A percentile compares a stretch with the other conserved stretches of the same genome.
These are phyloP conservation scores for Agarophyton chilense DNA, from an alignment of 23 red algal species.

Conservation along the genomic window DNA sequence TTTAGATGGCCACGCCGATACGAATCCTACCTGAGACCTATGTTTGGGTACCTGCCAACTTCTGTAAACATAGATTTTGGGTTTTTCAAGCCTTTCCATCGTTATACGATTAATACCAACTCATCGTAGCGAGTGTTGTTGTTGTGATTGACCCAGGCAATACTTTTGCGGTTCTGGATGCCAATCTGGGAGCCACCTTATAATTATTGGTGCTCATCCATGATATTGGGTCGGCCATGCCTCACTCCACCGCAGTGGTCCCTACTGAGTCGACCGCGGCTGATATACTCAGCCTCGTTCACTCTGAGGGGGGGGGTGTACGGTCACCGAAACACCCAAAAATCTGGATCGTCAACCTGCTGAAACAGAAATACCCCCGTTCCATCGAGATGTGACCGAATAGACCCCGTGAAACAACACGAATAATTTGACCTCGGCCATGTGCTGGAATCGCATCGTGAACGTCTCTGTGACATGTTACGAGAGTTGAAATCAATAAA, in stretches of 20 bases:
- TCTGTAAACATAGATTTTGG: not conserved
- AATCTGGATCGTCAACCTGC: not conserved
- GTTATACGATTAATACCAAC: not conserved
- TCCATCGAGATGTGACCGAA: not conserved
- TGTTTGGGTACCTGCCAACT: not conserved
- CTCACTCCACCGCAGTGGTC: conserved; percentile 14
- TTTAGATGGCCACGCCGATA: not conserved
- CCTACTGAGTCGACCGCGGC: not conserved
- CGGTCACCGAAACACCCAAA: not conserved
- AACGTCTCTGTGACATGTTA: not conserved
- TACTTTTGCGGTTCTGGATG: not conserved
- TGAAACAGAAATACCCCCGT: not conserved
- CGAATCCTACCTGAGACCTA: not conserved
- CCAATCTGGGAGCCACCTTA: too few species aligned
- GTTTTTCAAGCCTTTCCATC: not conserved
- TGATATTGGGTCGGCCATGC: not conserved
- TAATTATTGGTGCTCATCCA: conserved; percentile 20
- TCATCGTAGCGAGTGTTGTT: not conserved
- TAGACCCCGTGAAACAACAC: not conserved
- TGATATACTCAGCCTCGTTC: not conserved
- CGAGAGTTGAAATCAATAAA: not conserved
- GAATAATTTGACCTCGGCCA: not conserved
- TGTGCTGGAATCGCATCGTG: not conserved
- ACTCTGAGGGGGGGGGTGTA: not conserved
- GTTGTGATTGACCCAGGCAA: not conserved